A percentile compares a stretch with the other conserved stretches of the same genome.
Conservation (phyloP, 1,139 yeast species). For the Kodamaea sp. region DNA sequence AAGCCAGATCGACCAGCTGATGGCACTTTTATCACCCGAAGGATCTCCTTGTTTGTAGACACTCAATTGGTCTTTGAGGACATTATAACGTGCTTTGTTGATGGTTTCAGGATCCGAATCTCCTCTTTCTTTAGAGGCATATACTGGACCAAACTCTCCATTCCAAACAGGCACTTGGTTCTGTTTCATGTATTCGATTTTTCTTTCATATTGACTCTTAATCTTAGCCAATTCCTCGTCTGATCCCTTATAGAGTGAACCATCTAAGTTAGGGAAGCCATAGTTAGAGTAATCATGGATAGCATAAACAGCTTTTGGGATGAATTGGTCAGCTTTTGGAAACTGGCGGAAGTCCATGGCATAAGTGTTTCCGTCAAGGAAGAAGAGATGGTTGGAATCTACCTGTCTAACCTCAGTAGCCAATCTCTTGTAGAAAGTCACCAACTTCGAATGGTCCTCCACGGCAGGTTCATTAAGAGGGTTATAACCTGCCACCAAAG, state of each 20-base stretch:
- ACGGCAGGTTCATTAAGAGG: conserved; percentile 51
- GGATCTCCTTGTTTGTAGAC: conserved; percentile 46
- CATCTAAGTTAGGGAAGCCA: conserved; percentile 42
- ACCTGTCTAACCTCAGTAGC: conserved; percentile 37
- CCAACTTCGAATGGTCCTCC: conserved; percentile 37
- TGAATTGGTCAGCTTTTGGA: conserved; percentile 31
- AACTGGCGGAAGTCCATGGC: conserved; percentile 49
- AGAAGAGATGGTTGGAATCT: conserved; percentile 47
- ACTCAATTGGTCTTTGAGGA: conserved; percentile 43
- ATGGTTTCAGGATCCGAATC: conserved; percentile 35
- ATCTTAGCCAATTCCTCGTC: conserved; percentile 32
- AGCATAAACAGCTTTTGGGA: conserved; percentile 43
- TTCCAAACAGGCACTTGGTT: conserved; percentile 50
- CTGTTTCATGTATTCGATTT: conserved; percentile 39
- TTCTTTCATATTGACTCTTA: conserved; percentile 36
- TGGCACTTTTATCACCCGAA: conserved; percentile 42
- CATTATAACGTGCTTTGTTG: conserved; percentile 38
- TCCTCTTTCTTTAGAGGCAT: conserved; percentile 42
- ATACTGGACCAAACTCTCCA: conserved; percentile 54
- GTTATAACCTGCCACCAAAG: conserved; percentile 51
- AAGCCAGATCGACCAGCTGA: conserved; percentile 52
- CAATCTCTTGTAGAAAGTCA: conserved; percentile 33
- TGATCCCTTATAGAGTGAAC: conserved; percentile 32
- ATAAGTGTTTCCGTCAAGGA: conserved; percentile 48
- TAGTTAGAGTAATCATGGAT: conserved; percentile 44